Base-by-base conservation (phyloP, 2,329 filamentous ascomycete species). In the Septoria petroselini region DNA sequence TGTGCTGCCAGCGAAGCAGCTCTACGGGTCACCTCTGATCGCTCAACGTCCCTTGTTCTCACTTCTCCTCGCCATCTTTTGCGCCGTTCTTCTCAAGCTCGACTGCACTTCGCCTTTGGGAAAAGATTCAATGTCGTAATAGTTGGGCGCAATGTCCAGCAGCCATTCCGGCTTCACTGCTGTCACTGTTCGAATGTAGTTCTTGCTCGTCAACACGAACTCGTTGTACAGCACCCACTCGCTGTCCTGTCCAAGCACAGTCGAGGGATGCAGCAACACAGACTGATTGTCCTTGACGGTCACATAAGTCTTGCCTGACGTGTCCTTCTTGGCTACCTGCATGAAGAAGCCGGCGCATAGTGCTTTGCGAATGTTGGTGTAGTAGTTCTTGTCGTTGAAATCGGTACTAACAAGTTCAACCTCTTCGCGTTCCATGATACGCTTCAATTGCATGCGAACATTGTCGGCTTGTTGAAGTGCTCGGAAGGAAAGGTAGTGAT, bases 181-280 rank as follows among this genome's bases (percentile, higher is more conserved):
- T 9, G 91, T 97, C 40, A 96, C 89, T 0, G 89, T 96, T 50
- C 94, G 82, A 62, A 98, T 91, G 70, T 96, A 98, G 73, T 97
- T 95, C 80, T 98, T 96, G 45, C 87, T 93, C 1, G 93, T 98
- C 48, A 98, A 81, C 9, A 98, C 93, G 65, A 97, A 98, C 68
- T 98, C 94, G 64, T 97, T 95, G 73, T 98, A 98, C 19, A 98
- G 75, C 19, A 98, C 88, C 93, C 93, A 98, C 60, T 98, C 93
- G 60, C 85, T 88, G 52, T 96, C 91, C 51, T 89, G 84, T 42
- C 83, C 81, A 17, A 98, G 77, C 25, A 95, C 91, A 0, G 91
- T 96, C 58, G 88, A 93, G 1, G 93, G 93, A 72, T 98, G 93
- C 53, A 98, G 79, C 62, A 96, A 78, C 38, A 98, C 93, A 39